Evolutionary conservation across 345 rosid genomes (phyloP).

Genomic region (Eucalyptus erythrocorys): DNA sequence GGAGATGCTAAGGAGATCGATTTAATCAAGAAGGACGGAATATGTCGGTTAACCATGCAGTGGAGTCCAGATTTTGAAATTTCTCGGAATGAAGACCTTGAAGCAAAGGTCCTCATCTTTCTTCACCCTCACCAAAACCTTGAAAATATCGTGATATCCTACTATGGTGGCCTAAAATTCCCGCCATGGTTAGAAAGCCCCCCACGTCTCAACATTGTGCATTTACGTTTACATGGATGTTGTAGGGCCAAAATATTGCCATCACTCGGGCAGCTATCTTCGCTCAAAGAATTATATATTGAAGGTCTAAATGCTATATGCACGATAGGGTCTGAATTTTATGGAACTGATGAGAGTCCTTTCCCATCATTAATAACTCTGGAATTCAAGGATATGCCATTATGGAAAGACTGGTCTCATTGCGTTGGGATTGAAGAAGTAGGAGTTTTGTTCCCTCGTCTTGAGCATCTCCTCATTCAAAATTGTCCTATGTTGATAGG

Average conservation of each 20-base stretch:
- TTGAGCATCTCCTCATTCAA: not conserved
- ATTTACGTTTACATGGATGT: too few relatives aligned
- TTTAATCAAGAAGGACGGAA: too few relatives aligned
- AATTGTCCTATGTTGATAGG: not conserved
- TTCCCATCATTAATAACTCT: not conserved
- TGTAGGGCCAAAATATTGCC: too few relatives aligned
- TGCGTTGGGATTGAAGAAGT: not conserved
- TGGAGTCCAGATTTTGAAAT: too few relatives aligned
- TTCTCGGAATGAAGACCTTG: too few relatives aligned
- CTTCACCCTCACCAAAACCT: too few relatives aligned
- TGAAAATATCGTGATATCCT: too few relatives aligned
- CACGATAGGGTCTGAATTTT: not conserved
- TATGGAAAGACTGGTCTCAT: not conserved
- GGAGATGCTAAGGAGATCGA: rapidly evolving
- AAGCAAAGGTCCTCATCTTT: too few relatives aligned
- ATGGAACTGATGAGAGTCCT: not conserved
- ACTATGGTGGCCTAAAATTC: too few relatives aligned
- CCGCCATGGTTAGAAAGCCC: too few relatives aligned
- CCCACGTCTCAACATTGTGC: too few relatives aligned
- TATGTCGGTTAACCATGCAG: too few relatives aligned
- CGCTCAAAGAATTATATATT: not conserved
- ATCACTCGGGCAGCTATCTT: not conserved
- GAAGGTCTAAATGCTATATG: not conserved
- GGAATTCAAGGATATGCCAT: not conserved
- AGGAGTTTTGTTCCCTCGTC: not conserved